Base-by-base conservation (phyloP, 768 basidiomycete species). In the Crassisporium funariophilum region DNA sequence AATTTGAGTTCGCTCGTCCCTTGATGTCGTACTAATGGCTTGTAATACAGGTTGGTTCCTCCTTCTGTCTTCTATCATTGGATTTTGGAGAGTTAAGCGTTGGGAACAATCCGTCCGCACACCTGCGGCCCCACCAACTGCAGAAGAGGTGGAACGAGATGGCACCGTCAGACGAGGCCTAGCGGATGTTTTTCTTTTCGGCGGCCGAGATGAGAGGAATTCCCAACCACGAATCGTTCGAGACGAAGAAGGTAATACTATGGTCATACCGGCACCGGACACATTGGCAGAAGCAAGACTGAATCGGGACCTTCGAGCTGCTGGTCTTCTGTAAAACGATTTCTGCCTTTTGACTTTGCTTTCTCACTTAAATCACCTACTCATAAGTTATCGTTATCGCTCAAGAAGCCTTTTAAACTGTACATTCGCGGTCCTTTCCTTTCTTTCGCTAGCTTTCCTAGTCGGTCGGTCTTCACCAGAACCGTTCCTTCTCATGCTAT, bases 81-180 rank as follows among this genome's bases (percentile, higher is more conserved):
- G 88, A 8, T 97, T 79, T 67, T 86, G 84, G 81, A 84, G 90
- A 50, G 76, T 91, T 38, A 92, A 92, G 60, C 85, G 85, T 42
- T 93, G 89, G 87, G 90, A 92, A 61, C 63, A 72, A 36, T 84
- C 84, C 7, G 76, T 92, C 44, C 81, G 84, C 21, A 65, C 74
- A 5, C 61, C 59, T 53, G 71, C 39, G 53, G 40, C 56, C 13
- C 68, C 75, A 2, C 54, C 69, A 24, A 72, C 74, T 6, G 51
- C 69, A 0, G 78, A 79, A 49, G 78, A 77, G 34, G 57, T 75
- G 11, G 77, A 79, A 49, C 72, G 73, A 40, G 84, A 86, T 41
- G 60, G 72, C 17, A 66, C 70, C 9, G 71, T 81, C 13, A 71
- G 81, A 23, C 73, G 73, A 23, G 75, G 78, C 47, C 61, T 86